Base-by-base conservation (phyloP, 164 flowering plant genomes). In the Umbilicus rupestris region DNA sequence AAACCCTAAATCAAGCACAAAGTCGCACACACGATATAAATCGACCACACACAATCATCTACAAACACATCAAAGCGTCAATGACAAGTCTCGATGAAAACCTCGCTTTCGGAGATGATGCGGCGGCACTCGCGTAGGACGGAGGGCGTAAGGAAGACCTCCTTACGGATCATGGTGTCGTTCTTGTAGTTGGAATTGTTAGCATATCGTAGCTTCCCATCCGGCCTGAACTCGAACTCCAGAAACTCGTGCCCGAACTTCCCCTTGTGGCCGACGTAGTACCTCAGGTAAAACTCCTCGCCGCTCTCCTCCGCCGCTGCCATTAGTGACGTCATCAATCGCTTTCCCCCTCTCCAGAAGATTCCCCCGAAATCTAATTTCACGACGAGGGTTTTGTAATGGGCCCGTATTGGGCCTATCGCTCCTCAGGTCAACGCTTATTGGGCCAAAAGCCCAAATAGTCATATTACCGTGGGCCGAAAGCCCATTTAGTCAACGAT, bases 121-220 rank as follows among this genome's bases (percentile, higher is more conserved):
- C 93, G 84, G 69, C 91, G 93, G 74, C 92, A 87, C 70, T 90
- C 96, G 22, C 82, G 80, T 78, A 90, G 83, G 63, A 85, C 96
- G 62, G 98, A 82, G 22, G 96, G 92, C 42, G 96, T 81, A 69
- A 92, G 82, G 72, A 85, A 90, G 70, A 92, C 88, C 74, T 92
- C 93, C 69, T 92, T 92, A 49, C 98, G 92, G 65, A 90, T 93
- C 88, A 93, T 93, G 71, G 92, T 93, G 70, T 93, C 97, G 83
- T 90, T 92, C 76, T 90, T 93, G 88, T 93, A 93, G 82, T 93
- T 93, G 77, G 96, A 93, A 77, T 93, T 93, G 83, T 93, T 93
- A 60, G 98, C 94, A 37, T 90, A 90, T 0, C 96, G 85, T 63
- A 90, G 96, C 85, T 90, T 90, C 17, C 98, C 96, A 41, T 92